These are phyloP conservation scores for Sclerotiophoma versabilis DNA, from an alignment of 2,329 filamentous ascomycete genomes.

Conservation along the genomic window DNA sequence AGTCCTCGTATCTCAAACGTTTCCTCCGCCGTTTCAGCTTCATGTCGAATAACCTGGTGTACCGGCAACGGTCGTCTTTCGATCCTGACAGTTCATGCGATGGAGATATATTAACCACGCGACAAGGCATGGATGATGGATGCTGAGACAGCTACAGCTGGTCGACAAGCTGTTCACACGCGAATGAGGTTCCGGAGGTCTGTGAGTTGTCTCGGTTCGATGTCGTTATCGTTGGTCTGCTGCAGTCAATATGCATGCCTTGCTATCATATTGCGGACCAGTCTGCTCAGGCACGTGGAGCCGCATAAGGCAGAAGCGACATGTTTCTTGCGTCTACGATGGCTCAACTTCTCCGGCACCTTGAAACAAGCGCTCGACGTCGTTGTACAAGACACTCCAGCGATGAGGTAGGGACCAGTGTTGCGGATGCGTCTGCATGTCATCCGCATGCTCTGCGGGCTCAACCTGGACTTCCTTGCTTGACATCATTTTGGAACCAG, in stretches of 20 bases:
- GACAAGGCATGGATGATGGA: slow-evolving; percentile 10
- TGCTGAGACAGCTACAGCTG: slow-evolving; percentile 11
- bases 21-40: slow-evolving; percentile 17
- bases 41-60: slow-evolving; percentile 6
- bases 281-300: not conserved
- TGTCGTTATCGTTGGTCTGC: slow-evolving; percentile 5
- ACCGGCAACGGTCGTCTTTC: slow-evolving; percentile 10
- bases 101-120: slow-evolving; percentile 16
- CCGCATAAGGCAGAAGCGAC: not conserved
- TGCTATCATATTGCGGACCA: not conserved
- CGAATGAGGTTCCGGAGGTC: slow-evolving; percentile 6
- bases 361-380: slow-evolving; percentile 16
- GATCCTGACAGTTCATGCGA: slow-evolving; percentile 16
- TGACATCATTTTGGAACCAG: slow-evolving; percentile 18
- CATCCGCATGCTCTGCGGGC: slow-evolving; percentile 5
- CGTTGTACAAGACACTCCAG: slow-evolving; percentile 3
- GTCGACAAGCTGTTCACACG: slow-evolving; percentile 13
- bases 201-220: slow-evolving; percentile 8
- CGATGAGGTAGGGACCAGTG: slow-evolving; percentile 5
- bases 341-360: not conserved
- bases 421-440: slow-evolving; percentile 11
- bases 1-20: slow-evolving; percentile 6
- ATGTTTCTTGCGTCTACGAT: not conserved
- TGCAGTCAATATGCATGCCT: not conserved
- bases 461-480: slow-evolving; percentile 9